A percentile compares a stretch with the other conserved stretches of the same genome.
Conservation (phyloP, 768 basidiomycete genomes). For the Cystobasidium onofrii region DNA sequence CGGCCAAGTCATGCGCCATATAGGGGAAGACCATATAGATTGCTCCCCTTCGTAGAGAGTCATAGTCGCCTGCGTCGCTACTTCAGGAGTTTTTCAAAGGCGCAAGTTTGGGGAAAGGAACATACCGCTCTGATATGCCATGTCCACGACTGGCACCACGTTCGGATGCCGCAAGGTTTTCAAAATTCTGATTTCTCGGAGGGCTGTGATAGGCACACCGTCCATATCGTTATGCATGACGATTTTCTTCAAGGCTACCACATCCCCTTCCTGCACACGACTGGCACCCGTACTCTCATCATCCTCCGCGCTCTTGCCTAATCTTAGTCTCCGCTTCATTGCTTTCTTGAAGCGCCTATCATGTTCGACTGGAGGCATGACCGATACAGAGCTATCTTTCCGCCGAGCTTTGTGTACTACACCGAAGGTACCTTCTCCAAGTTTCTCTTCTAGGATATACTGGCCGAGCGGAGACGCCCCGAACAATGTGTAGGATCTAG, state of each 20-base stretch:
- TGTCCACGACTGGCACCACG: conserved; percentile 79
- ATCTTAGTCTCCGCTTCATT: neutral
- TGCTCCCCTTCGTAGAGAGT: conserved; percentile 52
- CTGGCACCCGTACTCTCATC: neutral
- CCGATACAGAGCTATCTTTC: neutral
- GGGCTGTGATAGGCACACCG: conserved; percentile 91
- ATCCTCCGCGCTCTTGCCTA: neutral
- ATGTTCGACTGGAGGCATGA: neutral
- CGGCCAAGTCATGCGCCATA: conserved; percentile 98
- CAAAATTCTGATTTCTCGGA: conserved; percentile 93
- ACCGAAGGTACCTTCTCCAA: conserved; percentile 98
- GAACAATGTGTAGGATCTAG: conserved; percentile 2
- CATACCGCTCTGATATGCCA: conserved; percentile 61
- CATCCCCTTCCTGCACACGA: conserved; percentile 45
- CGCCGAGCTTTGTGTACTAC: conserved; percentile 48
- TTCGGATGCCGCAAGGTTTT: conserved; percentile 78
- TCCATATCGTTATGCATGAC: conserved; percentile 95
- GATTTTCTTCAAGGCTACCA: conserved; percentile 86
- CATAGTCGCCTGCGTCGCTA: conserved; percentile 32
- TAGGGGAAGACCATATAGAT: conserved; percentile 99
- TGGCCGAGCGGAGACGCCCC: conserved; percentile 54
- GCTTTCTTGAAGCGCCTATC: neutral
- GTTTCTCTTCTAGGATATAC: conserved; percentile 72
- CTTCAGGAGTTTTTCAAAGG: neutral
- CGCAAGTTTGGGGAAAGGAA: neutral